Conservation (phyloP, 2,329 filamentous ascomycete genomes). For the Plectosphaerella cucumerina region DNA sequence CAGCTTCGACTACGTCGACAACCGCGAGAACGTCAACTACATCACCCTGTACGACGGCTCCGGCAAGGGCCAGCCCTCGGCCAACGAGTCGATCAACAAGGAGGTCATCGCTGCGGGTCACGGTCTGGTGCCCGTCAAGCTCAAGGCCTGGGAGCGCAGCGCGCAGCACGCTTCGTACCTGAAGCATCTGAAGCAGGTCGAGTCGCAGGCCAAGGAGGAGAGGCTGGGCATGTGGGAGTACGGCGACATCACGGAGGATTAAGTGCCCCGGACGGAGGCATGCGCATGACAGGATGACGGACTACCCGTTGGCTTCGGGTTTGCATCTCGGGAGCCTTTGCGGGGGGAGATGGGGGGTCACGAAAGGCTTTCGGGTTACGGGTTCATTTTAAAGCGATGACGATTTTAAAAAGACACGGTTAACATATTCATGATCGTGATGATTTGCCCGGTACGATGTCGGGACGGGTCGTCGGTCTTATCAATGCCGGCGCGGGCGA, state of each 20-base stretch:
- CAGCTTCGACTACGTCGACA: conserved; percentile 80
- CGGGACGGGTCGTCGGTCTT: too few species aligned
- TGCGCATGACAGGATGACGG: neutral
- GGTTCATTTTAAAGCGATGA: neutral
- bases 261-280: conserved; percentile 21
- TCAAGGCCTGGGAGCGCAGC: conserved; percentile 84
- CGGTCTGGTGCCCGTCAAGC: conserved; percentile 87
- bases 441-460: neutral
- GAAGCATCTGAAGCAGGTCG: conserved; percentile 66
- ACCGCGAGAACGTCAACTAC: conserved; percentile 75
- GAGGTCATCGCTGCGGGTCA: conserved; percentile 80
- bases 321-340: neutral
- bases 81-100: conserved; percentile 81
- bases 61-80: conserved; percentile 46
- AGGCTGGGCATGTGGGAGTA: conserved; percentile 97
- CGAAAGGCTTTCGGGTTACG: neutral
- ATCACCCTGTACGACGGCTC: conserved; percentile 83
- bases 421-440: neutral
- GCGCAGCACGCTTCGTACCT: conserved; percentile 66
- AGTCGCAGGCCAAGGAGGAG: conserved; percentile 74
- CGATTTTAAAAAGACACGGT: neutral
- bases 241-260: conserved; percentile 90
- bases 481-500: too few species aligned
- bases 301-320: neutral
- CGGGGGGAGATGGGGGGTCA: neutral